These are phyloP conservation scores for Rubia peregrina DNA, from an alignment of 305 asterid species.

Conservation along the genomic window DNA sequence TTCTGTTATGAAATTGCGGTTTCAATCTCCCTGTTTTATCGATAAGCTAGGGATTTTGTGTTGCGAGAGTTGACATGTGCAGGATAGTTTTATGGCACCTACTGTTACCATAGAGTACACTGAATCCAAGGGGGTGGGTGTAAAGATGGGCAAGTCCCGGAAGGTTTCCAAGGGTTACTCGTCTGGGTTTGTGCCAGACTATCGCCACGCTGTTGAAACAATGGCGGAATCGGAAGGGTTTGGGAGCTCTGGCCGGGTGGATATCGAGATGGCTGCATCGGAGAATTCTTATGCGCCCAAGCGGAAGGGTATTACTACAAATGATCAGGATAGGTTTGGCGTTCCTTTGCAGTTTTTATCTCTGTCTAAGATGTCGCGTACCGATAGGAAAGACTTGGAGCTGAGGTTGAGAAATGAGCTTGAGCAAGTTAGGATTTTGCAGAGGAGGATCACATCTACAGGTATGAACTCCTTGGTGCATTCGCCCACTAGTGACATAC, in stretches of 20 bases:
- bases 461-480: slow-evolving; percentile 18
- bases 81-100: slow-evolving; percentile 43
- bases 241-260: slow-evolving; percentile 39
- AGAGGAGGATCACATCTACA: slow-evolving; percentile 39
- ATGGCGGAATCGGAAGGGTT: slow-evolving; percentile 56
- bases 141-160: slow-evolving; percentile 55
- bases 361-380: slow-evolving; percentile 46
- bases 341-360: slow-evolving; percentile 49
- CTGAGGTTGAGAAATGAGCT: slow-evolving; percentile 51
- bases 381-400: slow-evolving; percentile 50
- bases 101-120: slow-evolving; percentile 43
- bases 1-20: slow-evolving; percentile 4
- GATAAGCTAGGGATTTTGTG: slow-evolving; percentile 13
- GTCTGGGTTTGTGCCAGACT: slow-evolving; percentile 56
- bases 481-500: slow-evolving; percentile 33
- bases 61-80: slow-evolving; percentile 33
- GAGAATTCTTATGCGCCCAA: slow-evolving; percentile 40
- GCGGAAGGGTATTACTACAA: slow-evolving; percentile 38
- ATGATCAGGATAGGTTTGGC: slow-evolving; percentile 30
- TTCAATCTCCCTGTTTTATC: not conserved
- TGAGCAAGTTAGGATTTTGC: slow-evolving; percentile 51
- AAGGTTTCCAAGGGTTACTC: slow-evolving; percentile 48
- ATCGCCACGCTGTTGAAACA: slow-evolving; percentile 54
- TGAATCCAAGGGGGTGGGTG: slow-evolving; percentile 34
- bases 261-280: slow-evolving; percentile 31